Evolutionary conservation across 2,329 filamentous ascomycete species (phyloP).

Genomic region (Teratosphaeria zuluensis): DNA sequence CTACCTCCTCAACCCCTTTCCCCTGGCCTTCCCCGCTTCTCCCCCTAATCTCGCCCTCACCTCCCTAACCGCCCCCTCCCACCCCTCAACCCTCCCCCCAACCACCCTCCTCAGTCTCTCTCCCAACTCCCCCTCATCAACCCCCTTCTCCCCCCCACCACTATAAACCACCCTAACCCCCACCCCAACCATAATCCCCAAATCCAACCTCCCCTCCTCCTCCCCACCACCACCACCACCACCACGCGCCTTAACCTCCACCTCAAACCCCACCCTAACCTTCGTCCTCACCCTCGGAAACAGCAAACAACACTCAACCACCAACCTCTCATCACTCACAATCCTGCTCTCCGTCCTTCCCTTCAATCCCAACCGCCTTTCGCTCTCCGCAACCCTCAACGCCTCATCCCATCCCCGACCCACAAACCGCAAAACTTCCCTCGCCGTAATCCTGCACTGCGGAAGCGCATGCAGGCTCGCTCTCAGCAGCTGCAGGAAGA

Average conservation of each 20-base stretch:
- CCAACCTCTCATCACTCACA: conserved; percentile 55
- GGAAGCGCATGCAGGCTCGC: conserved; percentile 55
- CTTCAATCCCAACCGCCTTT: conserved; percentile 51
- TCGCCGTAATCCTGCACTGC: conserved; percentile 48
- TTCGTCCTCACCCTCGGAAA: conserved; percentile 58
- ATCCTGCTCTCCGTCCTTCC: conserved; percentile 57
- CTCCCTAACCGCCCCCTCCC: conserved; percentile 35
- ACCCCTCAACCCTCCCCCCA: conserved; percentile 27
- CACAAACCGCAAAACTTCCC: conserved; percentile 50
- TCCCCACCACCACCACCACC: conserved; percentile 27
- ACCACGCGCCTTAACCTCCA: conserved; percentile 36
- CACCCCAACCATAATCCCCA: conserved; percentile 32
- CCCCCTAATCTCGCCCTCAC: conserved; percentile 34
- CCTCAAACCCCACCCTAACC: conserved; percentile 51
- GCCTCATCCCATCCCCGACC: conserved; percentile 58
- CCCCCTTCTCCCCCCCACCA: conserved; percentile 55
- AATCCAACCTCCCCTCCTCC: conserved; percentile 20
- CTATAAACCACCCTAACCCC: conserved; percentile 62
- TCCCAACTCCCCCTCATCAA: conserved; percentile 61
- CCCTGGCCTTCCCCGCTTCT: conserved; percentile 29
- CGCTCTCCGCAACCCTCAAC: conserved; percentile 47
- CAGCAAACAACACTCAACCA: conserved; percentile 52
- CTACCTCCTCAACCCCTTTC: not conserved
- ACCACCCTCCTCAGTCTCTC: conserved; percentile 56
- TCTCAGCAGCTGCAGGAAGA: conserved; percentile 64